Evolutionary conservation across 352 stramenopile genomes (phyloP).

Genomic region (Phytophthora sojae): DNA sequence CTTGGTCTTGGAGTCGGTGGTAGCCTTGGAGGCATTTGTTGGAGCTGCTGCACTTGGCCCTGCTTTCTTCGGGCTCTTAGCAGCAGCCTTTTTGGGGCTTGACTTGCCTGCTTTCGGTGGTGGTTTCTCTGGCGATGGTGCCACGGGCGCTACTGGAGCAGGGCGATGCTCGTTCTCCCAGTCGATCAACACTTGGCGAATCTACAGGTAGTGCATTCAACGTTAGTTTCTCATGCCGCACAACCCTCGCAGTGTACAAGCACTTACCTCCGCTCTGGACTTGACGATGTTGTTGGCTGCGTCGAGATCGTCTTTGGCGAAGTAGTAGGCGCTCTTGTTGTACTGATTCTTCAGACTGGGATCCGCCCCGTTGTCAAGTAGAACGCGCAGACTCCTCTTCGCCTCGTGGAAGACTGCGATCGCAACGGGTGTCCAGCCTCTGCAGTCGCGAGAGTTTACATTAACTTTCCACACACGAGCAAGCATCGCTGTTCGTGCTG

Average conservation of each 20-base stretch:
- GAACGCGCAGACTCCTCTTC: conserved; percentile 68
- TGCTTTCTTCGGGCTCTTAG: conserved; percentile 27
- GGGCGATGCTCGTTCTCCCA: conserved; percentile 69
- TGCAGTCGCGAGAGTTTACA: conserved; percentile 77
- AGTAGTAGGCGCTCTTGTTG: conserved; percentile 91
- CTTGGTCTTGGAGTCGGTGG: conserved; percentile 13
- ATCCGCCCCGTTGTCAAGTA: conserved; percentile 84
- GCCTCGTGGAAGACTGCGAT: conserved; percentile 91
- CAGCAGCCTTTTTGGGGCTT: conserved; percentile 29
- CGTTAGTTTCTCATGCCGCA: not conserved
- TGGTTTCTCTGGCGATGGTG: not conserved
- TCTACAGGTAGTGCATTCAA: conserved; percentile 33
- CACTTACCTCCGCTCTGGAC: conserved; percentile 64
- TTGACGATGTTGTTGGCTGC: conserved; percentile 86
- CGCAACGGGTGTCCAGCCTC: conserved; percentile 86
- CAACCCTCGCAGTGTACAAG: not conserved
- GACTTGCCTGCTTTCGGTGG: conserved; percentile 25
- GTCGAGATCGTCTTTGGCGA: conserved; percentile 90
- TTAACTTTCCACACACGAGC: conserved; percentile 68
- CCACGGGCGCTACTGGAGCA: conserved; percentile 7
- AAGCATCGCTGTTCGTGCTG: conserved; percentile 44
- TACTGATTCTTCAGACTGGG: conserved; percentile 91
- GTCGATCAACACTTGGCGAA: conserved; percentile 71
- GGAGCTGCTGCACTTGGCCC: conserved; percentile 9
- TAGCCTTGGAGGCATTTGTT: conserved; percentile 19